Conservation (phyloP, 768 basidiomycete genomes). For the Chalciporus chontae region DNA sequence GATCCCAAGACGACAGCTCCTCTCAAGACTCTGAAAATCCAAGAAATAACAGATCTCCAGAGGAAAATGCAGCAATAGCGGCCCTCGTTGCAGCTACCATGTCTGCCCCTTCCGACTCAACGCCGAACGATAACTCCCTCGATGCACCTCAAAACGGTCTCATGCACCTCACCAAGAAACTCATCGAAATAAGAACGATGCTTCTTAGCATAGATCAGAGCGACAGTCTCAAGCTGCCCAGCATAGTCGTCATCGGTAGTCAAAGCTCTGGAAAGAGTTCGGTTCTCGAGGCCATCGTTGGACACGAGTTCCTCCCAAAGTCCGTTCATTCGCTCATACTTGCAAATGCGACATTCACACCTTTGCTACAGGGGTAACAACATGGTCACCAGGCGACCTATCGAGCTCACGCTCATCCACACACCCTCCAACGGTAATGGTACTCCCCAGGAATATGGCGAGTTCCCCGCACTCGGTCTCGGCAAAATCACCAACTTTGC, state of each 20-base stretch:
- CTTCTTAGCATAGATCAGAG: slow-evolving; percentile 95
- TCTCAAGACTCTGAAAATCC: slow-evolving; percentile 36
- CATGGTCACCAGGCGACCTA: slow-evolving; percentile 98
- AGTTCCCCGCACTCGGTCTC: slow-evolving; percentile 87
- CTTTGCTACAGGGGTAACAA: slow-evolving; percentile 76
- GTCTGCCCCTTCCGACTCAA: slow-evolving; percentile 67
- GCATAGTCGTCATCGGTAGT: slow-evolving; percentile 97
- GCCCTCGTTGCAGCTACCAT: slow-evolving; percentile 74
- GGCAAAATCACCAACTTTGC: slow-evolving; percentile 89
- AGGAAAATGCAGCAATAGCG: slow-evolving; percentile 64
- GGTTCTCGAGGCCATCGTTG: slow-evolving; percentile 95
- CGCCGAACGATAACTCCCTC: slow-evolving; percentile 26
- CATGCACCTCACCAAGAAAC: slow-evolving; percentile 89
- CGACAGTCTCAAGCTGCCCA: slow-evolving; percentile 90
- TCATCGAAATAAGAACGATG: slow-evolving; percentile 95
- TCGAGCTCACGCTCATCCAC: slow-evolving; percentile 95
- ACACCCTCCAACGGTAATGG: slow-evolving; percentile 60
- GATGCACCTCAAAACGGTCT: slow-evolving; percentile 73
- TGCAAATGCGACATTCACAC: not conserved
- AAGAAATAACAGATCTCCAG: slow-evolving; percentile 38
- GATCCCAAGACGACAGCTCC: slow-evolving; percentile 32
- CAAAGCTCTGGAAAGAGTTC: slow-evolving; percentile 99
- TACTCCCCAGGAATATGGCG: slow-evolving; percentile 77
- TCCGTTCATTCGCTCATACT: slow-evolving; percentile 39
- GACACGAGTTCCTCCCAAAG: slow-evolving; percentile 98